Evolutionary conservation across 805 yeast genomes (phyloP).

Genomic region (Blastobotrys robertii): DNA sequence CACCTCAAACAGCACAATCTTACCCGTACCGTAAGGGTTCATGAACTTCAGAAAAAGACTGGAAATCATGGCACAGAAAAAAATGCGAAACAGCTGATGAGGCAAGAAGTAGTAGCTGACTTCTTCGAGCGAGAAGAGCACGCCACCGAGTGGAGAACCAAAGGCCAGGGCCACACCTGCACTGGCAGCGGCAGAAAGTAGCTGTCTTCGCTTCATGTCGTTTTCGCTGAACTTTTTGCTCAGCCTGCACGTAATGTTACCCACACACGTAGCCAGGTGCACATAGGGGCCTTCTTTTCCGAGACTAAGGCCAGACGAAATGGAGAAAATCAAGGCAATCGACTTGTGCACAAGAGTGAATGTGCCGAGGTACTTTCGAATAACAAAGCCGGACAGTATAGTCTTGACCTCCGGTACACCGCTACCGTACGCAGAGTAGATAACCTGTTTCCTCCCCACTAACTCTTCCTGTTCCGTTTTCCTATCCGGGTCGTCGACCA

Average conservation of each 20-base stretch:
- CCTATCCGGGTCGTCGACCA: constrained; percentile 3
- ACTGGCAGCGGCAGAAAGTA: constrained; percentile 45
- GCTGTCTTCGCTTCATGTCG: constrained; percentile 42
- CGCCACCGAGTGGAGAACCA: constrained; percentile 54
- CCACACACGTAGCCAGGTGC: constrained; percentile 49
- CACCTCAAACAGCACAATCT: constrained; percentile 46
- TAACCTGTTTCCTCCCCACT: constrained; percentile 12
- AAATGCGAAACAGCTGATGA: constrained; percentile 43
- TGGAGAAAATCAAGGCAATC: constrained; percentile 39
- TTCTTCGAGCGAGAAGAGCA: constrained; percentile 46
- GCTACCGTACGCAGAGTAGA: constrained; percentile 48
- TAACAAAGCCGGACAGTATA: constrained; percentile 48
- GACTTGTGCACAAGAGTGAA: constrained; percentile 43
- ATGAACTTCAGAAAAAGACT: constrained; percentile 42
- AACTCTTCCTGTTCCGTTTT: neutral
- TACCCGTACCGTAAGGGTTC: constrained; percentile 52
- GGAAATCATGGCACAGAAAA: constrained; percentile 46
- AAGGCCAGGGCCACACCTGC: constrained; percentile 55
- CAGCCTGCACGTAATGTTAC: constrained; percentile 41
- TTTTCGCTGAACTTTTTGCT: constrained; percentile 38
- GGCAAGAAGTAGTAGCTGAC: constrained; percentile 47
- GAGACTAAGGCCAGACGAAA: constrained; percentile 46
- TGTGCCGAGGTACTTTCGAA: constrained; percentile 42
- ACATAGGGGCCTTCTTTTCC: constrained; percentile 60
- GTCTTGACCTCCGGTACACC: constrained; percentile 58